phyloP scores from a whole-genome alignment of 2,329 filamentous ascomycete species.

The Tolypocladium sp. region DNA sequence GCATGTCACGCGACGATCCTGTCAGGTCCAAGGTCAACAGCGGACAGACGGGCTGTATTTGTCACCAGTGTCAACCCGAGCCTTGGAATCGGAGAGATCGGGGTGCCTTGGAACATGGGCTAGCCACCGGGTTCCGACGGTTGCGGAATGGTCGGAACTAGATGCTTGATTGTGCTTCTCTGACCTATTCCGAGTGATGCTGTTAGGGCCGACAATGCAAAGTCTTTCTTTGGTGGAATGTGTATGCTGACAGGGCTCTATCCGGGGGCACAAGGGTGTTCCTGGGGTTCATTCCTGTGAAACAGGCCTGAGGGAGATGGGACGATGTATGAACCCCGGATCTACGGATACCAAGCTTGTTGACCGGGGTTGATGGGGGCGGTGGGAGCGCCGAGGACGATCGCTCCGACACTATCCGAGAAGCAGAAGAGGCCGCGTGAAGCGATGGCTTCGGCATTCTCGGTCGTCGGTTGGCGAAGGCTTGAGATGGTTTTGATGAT shows the following conservation, averaged over 20 bases:
- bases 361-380: background rate
- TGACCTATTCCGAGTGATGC: background rate
- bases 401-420: background rate
- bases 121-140: background rate
- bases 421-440: background rate
- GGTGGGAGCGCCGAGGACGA: background rate
- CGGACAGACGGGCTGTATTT: background rate
- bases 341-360: background rate
- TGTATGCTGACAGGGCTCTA: background rate
- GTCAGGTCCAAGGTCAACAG: too few relatives aligned
- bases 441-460: background rate
- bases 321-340: background rate
- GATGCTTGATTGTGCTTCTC: background rate
- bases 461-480: background rate
- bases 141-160: background rate
- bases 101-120: background rate
- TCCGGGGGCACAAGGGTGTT: background rate
- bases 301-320: background rate
- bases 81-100: too few relatives aligned
- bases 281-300: background rate
- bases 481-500: background rate
- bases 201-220: background rate
- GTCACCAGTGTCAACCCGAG: background rate
- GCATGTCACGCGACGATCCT: too few relatives aligned
- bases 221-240: background rate